A percentile compares a stretch with the other conserved stretches of the same genome.
phyloP scores from a whole-genome alignment of 805 yeast genomes.

The Candida qinlingensis region DNA sequence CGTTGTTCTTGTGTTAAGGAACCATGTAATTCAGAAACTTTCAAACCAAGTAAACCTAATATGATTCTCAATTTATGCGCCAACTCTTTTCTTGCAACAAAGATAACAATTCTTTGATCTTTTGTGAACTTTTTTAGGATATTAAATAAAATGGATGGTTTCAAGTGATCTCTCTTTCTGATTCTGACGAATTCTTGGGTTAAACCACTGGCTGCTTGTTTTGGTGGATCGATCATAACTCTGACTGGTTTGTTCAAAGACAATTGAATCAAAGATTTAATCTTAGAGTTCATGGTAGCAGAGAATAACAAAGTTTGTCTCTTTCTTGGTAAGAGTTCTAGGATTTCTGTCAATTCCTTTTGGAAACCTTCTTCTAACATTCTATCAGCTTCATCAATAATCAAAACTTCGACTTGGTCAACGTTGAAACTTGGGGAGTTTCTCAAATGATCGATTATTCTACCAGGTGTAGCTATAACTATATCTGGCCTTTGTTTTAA shows the following conservation, averaged over 20 bases:
- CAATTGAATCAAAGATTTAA: constrained; percentile 80
- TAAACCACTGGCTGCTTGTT: constrained; percentile 86
- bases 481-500: constrained; percentile 90
- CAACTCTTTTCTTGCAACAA: constrained; percentile 84
- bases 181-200: constrained; percentile 93
- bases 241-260: constrained; percentile 89
- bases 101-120: constrained; percentile 72
- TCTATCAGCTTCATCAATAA: constrained; percentile 97
- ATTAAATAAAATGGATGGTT: constrained; percentile 77
- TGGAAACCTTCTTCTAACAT: constrained; percentile 99
- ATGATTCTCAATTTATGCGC: constrained; percentile 83
- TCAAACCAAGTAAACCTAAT: constrained; percentile 68
- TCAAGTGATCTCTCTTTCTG: constrained; percentile 78
- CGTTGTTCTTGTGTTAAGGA: constrained; percentile 91
- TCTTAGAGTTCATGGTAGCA: constrained; percentile 95
- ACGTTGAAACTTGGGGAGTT: constrained; percentile 91
- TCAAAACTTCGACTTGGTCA: constrained; percentile 86
- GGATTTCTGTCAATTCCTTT: constrained; percentile 85
- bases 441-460: constrained; percentile 94
- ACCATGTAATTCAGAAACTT: constrained; percentile 79
- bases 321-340: constrained; percentile 79
- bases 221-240: constrained; percentile 95
- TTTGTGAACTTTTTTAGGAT: constrained; percentile 64
- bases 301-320: constrained; percentile 93
- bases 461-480: constrained; percentile 97